A percentile compares a stretch with the other conserved stretches of the same genome.
Evolutionary conservation across 306 rosid species (phyloP).

Genomic region (Senna tora): DNA sequence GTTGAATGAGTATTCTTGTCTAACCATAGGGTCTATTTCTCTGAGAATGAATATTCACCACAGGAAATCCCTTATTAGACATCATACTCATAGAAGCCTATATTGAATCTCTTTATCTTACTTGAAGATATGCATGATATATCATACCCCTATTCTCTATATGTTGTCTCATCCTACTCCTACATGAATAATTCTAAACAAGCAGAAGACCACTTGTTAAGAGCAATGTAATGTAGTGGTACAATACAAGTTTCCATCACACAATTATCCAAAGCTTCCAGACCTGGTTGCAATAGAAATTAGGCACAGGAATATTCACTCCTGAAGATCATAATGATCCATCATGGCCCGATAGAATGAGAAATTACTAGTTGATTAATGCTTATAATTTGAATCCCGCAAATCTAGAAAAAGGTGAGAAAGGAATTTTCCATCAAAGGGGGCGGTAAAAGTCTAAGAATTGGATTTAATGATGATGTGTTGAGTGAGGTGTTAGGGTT

Average conservation of each 20-base stretch:
- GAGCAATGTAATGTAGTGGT: slow-evolving; percentile 24
- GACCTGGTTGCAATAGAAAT: slow-evolving; percentile 41
- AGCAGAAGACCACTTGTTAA: slow-evolving; percentile 22
- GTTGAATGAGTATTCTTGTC: not conserved
- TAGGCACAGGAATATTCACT: slow-evolving; percentile 56
- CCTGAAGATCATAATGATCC: slow-evolving; percentile 54
- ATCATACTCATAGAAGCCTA: not conserved
- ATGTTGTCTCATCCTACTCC: slow-evolving; percentile 32
- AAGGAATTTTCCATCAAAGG: slow-evolving; percentile 36
- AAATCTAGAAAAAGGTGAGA: slow-evolving; percentile 38
- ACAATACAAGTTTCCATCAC: slow-evolving; percentile 35
- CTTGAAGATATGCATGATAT: slow-evolving; percentile 10
- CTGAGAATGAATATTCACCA: slow-evolving; percentile 5
- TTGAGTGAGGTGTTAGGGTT: slow-evolving; percentile 44
- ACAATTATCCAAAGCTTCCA: slow-evolving; percentile 16
- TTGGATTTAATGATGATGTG: slow-evolving; percentile 39
- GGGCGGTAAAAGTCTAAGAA: slow-evolving; percentile 21
- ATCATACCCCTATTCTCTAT: not conserved
- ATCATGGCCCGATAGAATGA: slow-evolving; percentile 52
- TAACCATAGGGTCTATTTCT: no score
- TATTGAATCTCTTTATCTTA: slow-evolving; percentile 1
- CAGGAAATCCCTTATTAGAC: not conserved
- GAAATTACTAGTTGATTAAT: slow-evolving; percentile 42
- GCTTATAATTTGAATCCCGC: slow-evolving; percentile 33
- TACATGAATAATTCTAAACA: slow-evolving; percentile 39